These are phyloP conservation scores for Suillus luteus DNA, from an alignment of 768 basidiomycete species.

Conservation along the genomic window DNA sequence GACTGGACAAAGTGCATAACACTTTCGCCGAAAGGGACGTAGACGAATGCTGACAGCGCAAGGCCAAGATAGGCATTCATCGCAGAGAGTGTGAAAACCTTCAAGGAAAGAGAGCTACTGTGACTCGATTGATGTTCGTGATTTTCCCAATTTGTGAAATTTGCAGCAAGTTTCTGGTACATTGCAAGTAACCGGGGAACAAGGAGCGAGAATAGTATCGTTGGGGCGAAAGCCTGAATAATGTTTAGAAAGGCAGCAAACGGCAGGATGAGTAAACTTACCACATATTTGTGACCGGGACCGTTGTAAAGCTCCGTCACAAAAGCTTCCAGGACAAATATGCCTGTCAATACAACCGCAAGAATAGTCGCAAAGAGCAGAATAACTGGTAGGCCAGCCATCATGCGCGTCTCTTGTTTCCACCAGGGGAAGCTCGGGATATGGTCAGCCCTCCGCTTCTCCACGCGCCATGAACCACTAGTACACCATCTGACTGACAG, in stretches of 20 bases:
- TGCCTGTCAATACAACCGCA: conserved; percentile 69
- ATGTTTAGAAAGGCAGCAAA: conserved; percentile 3
- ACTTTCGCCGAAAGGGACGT: conserved; percentile 89
- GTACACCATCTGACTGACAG: conserved; percentile 85
- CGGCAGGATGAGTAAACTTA: conserved; percentile 41
- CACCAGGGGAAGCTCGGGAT: conserved; percentile 66
- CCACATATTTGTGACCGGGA: conserved; percentile 76
- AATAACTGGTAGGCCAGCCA: conserved; percentile 73
- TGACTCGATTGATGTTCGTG: conserved; percentile 80
- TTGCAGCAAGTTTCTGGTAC: conserved; percentile 67
- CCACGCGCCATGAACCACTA: conserved; percentile 73
- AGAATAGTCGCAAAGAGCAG: conserved; percentile 71
- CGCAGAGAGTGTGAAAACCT: conserved; percentile 86
- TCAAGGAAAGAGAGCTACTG: conserved; percentile 80
- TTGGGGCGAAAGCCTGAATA: conserved; percentile 73
- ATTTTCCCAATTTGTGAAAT: conserved; percentile 89
- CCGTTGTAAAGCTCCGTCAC: conserved; percentile 88
- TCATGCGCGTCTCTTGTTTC: conserved; percentile 65
- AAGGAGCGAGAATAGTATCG: conserved; percentile 75
- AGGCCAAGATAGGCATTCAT: conserved; percentile 92
- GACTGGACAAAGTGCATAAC: conserved; percentile 63
- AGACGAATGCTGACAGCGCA: conserved; percentile 92
- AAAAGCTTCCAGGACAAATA: conserved; percentile 90
- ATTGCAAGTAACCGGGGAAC: conserved; percentile 79
- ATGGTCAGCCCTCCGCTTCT: conserved; percentile 67